These are phyloP conservation scores for Alternaria sp. DNA, from an alignment of 2,329 filamentous ascomycete genomes.

Conservation along the genomic window DNA sequence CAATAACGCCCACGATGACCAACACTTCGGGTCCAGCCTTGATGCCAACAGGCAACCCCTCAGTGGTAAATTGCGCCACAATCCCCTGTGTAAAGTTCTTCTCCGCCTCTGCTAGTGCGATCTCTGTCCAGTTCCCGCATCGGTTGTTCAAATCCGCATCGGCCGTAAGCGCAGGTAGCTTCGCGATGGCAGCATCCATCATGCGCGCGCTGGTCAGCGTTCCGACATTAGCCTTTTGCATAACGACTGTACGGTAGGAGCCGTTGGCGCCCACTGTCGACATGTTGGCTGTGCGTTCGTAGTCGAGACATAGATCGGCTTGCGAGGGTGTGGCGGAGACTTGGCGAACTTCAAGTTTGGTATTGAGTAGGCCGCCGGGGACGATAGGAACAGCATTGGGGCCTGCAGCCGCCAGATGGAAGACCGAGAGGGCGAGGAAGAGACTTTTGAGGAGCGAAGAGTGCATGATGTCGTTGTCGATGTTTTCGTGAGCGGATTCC, in stretches of 20 bases:
- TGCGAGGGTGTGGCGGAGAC: conserved; percentile 28
- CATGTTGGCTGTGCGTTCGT: conserved; percentile 56
- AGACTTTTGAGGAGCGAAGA: conserved; percentile 32
- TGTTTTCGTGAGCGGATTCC: background rate
- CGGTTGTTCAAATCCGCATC: conserved; percentile 51
- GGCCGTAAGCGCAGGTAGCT: conserved; percentile 49
- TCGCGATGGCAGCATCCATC: conserved; percentile 51
- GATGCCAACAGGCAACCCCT: conserved; percentile 39
- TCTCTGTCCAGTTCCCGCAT: conserved; percentile 55
- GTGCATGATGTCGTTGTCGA: conserved; percentile 20
- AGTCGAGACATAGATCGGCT: conserved; percentile 50
- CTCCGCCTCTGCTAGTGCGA: conserved; percentile 54
- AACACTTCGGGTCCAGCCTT: conserved; percentile 32
- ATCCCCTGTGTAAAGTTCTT: conserved; percentile 54
- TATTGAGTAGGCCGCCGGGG: background rate
- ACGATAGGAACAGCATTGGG: conserved; percentile 12
- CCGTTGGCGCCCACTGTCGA: conserved; percentile 55
- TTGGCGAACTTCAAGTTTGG: conserved; percentile 37
- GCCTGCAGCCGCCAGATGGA: conserved; percentile 24
- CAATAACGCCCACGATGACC: conserved; percentile 19
- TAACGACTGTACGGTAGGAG: conserved; percentile 55
- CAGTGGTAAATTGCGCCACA: conserved; percentile 45
- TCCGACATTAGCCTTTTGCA: conserved; percentile 53
- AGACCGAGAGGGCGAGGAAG: conserved; percentile 35
- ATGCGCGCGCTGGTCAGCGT: conserved; percentile 48